Conservation (phyloP, 805 yeast species). For the Wickerhamiella allomyrinae region DNA sequence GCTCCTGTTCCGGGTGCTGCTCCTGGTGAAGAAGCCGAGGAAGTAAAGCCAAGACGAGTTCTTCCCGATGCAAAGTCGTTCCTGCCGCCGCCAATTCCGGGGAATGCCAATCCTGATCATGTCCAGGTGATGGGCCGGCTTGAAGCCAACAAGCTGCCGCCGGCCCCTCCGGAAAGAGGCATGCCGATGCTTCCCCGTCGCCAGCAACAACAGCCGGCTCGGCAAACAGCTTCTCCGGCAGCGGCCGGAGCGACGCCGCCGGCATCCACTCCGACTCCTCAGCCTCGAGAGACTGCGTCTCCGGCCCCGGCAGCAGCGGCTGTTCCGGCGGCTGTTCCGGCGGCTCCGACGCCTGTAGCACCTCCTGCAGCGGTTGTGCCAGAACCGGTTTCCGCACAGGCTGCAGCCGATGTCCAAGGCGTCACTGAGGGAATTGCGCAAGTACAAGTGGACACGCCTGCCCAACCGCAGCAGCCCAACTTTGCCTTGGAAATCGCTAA, state of each 20-base stretch:
- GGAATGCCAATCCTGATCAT: conserved; percentile 8
- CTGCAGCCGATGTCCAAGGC: not conserved
- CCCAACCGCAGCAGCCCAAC: not conserved
- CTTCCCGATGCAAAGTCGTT: conserved; percentile 17
- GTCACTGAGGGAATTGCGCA: not conserved
- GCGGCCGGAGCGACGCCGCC: not conserved
- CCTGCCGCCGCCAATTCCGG: conserved; percentile 16
- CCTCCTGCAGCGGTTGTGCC: not conserved
- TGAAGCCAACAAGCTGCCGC: conserved; percentile 4
- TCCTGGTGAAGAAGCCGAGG: not conserved
- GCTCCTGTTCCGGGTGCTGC: too few relatives aligned
- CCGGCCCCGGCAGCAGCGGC: not conserved
- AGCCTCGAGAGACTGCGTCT: not conserved
- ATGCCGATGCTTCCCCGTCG: conserved; percentile 10
- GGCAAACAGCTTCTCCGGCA: not conserved
- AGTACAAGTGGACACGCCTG: not conserved
- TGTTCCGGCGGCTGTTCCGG: not conserved
- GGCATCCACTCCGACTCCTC: not conserved
- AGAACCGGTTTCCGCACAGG: not conserved
- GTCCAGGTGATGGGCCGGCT: conserved; percentile 2
- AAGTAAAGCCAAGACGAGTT: conserved; percentile 7
- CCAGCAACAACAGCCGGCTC: conserved; percentile 16
- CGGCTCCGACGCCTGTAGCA: not conserved
- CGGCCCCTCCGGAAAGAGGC: conserved; percentile 1
- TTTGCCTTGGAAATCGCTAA: conserved; percentile 2